Evolutionary conservation across 768 basidiomycete species (phyloP).

Genomic region (Boletus reticulatus): DNA sequence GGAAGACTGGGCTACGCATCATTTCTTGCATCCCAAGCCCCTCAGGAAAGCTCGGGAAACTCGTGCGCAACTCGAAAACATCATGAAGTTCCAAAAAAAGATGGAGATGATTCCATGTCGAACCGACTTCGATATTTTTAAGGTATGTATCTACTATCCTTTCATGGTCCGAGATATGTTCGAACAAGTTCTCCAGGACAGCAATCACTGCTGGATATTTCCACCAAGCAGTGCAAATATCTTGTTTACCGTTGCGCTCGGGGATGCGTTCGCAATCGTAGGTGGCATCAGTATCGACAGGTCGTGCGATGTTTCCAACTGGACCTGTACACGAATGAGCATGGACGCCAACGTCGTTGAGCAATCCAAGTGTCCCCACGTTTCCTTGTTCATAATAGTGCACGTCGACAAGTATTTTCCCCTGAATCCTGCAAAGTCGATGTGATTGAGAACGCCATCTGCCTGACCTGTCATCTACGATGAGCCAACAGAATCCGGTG

Average conservation of each 20-base stretch:
- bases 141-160: no score
- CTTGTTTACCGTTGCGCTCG: constrained; percentile 57
- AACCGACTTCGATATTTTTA: no score
- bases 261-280: constrained; percentile 50
- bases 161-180: no score
- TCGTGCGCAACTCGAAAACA: no score
- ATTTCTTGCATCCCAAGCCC: no score
- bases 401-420: constrained; percentile 82
- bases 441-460: constrained; percentile 86
- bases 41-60: no score
- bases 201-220: no score
- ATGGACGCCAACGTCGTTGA: background rate
- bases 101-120: no score
- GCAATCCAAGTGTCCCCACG: constrained; percentile 40
- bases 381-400: constrained; percentile 99
- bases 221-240: constrained; percentile 78
- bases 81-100: no score
- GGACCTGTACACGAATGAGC: constrained; percentile 57
- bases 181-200: no score
- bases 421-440: constrained; percentile 58
- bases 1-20: no score
- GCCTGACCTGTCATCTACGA: constrained; percentile 65
- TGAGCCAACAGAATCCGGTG: background rate
- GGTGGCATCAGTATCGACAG: constrained; percentile 63
- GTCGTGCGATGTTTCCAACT: constrained; percentile 76